Evolutionary conservation across 345 rosid genomes (phyloP).

Genomic region (Turritis glabra): DNA sequence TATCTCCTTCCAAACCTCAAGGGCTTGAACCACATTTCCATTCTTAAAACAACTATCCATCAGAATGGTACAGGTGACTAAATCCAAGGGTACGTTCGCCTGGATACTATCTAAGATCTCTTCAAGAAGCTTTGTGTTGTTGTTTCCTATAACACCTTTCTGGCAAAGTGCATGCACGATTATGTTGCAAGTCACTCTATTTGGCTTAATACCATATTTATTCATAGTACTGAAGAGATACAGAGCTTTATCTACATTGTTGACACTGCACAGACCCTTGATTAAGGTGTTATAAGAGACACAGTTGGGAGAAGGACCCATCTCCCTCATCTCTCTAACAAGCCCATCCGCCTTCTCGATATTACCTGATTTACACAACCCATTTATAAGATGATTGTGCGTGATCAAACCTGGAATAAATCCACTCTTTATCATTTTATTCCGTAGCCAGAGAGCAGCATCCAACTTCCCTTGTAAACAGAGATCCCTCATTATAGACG

Average conservation of each 20-base stretch:
- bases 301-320: slow-evolving; percentile 62
- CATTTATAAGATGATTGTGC: slow-evolving; percentile 68
- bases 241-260: slow-evolving; percentile 60
- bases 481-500: slow-evolving; percentile 48
- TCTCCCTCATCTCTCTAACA: slow-evolving; percentile 66
- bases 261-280: slow-evolving; percentile 57
- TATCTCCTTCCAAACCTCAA: slow-evolving; percentile 53
- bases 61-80: slow-evolving; percentile 61
- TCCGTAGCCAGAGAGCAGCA: slow-evolving; percentile 64
- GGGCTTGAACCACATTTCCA: slow-evolving; percentile 52
- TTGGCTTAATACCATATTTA: slow-evolving; percentile 54
- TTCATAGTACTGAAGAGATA: slow-evolving; percentile 51
- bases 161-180: slow-evolving; percentile 63
- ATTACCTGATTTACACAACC: slow-evolving; percentile 53
- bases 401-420: slow-evolving; percentile 56
- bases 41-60: slow-evolving; percentile 72
- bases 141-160: slow-evolving; percentile 52
- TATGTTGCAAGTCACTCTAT: slow-evolving; percentile 63
- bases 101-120: slow-evolving; percentile 45
- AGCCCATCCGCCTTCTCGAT: slow-evolving; percentile 58
- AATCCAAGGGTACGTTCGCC: slow-evolving; percentile 41
- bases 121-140: slow-evolving; percentile 49
- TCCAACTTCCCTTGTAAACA: slow-evolving; percentile 65
- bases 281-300: slow-evolving; percentile 65
- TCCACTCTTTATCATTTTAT: slow-evolving; percentile 54